These are phyloP conservation scores for Teunomyces aglyptinius DNA, from an alignment of 805 yeast species.

Conservation along the genomic window DNA sequence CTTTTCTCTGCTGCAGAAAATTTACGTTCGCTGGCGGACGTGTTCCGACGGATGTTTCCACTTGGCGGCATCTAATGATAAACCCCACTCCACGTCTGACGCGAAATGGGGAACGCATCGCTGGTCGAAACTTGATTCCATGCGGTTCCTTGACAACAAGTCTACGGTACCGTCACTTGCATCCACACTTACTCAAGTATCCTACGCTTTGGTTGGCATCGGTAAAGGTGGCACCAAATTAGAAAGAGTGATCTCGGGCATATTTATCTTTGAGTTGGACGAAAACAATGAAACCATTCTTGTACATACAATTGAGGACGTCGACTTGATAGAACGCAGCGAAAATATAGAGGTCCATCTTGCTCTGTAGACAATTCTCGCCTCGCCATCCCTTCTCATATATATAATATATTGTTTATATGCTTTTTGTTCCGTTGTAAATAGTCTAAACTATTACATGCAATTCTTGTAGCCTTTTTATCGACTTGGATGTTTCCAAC, in stretches of 20 bases:
- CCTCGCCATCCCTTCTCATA: neutral
- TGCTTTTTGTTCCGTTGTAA: neutral
- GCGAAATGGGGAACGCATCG: slow-evolving; percentile 40
- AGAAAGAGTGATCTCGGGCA: slow-evolving; percentile 50
- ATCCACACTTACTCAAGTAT: slow-evolving; percentile 25
- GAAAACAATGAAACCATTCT: slow-evolving; percentile 51
- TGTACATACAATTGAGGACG: slow-evolving; percentile 67
- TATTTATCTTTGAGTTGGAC: slow-evolving; percentile 65
- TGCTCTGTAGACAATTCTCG: neutral
- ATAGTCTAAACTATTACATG: neutral
- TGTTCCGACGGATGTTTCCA: slow-evolving; percentile 53
- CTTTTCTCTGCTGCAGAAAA: slow-evolving; percentile 45
- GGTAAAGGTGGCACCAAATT: slow-evolving; percentile 23
- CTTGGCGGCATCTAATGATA: slow-evolving; percentile 20
- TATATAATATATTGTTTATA: neutral
- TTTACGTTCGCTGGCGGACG: slow-evolving; percentile 57
- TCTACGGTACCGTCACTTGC: slow-evolving; percentile 19
- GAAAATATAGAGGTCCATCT: slow-evolving; percentile 21
- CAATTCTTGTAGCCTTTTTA: neutral
- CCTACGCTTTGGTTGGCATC: slow-evolving; percentile 34
- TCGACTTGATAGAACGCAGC: slow-evolving; percentile 53
- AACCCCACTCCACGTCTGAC: slow-evolving; percentile 30
- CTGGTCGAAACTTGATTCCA: slow-evolving; percentile 38
- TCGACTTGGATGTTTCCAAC: neutral
- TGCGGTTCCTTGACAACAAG: slow-evolving; percentile 12